Evolutionary conservation across 805 yeast genomes (phyloP), one percentile per base, ranked within the genome.

Genomic region (Cyberlindnera amylophila): DNA sequence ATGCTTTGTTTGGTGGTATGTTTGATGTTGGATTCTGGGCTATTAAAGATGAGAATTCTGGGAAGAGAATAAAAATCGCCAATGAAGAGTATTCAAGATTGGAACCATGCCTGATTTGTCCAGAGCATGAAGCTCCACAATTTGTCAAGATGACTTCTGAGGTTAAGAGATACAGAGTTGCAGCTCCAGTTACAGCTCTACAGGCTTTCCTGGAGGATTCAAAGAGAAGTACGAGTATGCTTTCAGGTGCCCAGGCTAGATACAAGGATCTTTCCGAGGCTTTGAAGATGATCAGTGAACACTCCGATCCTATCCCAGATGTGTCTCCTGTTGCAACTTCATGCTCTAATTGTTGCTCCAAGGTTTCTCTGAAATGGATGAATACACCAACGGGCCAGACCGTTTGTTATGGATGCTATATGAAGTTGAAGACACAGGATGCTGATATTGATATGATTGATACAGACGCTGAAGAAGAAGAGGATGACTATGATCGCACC

Each of bases 11-110:
- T 56, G 67, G 6, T 57, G 65, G 0, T 66, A 66, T n/a, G 69
- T 64, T 50, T 59, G 61, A 42, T 47, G 28, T 80, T 36, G 91
- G 90, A 2, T 82, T 85, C 52, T 67, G 64, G 35, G 29, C 51
- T 3, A 29, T 53, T 2, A 11, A 7, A 2, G 34, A 39, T 3
- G 52, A 38, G 9, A 53, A 54, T 23, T 36, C 44, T 11, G 68
- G 62, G 31, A 24, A 50, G 9, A 60, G 45, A 28, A 32, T 49
- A 37, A 49, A 39, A 33, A 63, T 59, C 4, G 57, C 47, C 1
- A 40, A 35, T 27, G 27, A 50, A 1, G 38, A 48, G 15, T 13
- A 13, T 10, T 82, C 82, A 1, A 66, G 52, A 30, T 58, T 77
- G 8, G 54, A 52, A 19, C 82, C 81, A 1, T 58, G 64, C 4